phyloP scores from a whole-genome alignment of 306 rosid genomes.

The Lablab purpureus region DNA sequence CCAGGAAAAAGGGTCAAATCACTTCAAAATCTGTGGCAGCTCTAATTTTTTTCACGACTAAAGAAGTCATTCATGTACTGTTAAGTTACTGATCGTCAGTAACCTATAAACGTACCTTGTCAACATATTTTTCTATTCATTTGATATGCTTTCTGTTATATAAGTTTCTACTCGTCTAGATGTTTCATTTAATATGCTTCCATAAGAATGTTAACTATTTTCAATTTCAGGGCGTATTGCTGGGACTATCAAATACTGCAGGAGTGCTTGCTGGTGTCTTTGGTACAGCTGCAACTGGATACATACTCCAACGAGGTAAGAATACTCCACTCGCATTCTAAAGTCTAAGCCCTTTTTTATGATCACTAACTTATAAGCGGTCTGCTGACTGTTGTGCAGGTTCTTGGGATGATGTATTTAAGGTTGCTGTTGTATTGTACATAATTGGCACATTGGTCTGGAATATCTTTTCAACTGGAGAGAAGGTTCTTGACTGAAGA shows the following conservation, averaged over 20 bases:
- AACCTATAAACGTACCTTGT: not conserved
- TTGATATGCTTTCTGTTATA: not conserved
- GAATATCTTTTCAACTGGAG: constrained; percentile 90
- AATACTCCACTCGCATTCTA: constrained; percentile 10
- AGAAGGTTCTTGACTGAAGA: constrained; percentile 73
- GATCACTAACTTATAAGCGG: not conserved
- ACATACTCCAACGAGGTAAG: constrained; percentile 88
- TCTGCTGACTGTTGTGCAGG: constrained; percentile 62
- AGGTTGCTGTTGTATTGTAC: constrained; percentile 83
- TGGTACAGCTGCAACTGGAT: constrained; percentile 96
- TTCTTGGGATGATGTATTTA: constrained; percentile 95
- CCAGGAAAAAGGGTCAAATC: not conserved
- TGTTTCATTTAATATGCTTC: constrained; percentile 12
- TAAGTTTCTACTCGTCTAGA: not conserved
- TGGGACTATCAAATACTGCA: constrained; percentile 93
- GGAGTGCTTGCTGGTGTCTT: constrained; percentile 98
- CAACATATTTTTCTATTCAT: constrained; percentile 17
- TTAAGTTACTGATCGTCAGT: not conserved
- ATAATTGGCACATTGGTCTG: constrained; percentile 82
- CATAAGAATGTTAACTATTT: constrained; percentile 36
- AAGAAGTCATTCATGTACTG: constrained; percentile 8
- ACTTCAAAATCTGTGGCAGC: constrained; percentile 16
- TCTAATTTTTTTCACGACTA: constrained; percentile 27
- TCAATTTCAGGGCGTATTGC: constrained; percentile 79
- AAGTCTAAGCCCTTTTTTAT: not conserved